Percentiles rank a stretch among this genome's conserved stretches.
Evolutionary conservation across 306 rosid species (phyloP).

Genomic region (Trifolium fragiferum): DNA sequence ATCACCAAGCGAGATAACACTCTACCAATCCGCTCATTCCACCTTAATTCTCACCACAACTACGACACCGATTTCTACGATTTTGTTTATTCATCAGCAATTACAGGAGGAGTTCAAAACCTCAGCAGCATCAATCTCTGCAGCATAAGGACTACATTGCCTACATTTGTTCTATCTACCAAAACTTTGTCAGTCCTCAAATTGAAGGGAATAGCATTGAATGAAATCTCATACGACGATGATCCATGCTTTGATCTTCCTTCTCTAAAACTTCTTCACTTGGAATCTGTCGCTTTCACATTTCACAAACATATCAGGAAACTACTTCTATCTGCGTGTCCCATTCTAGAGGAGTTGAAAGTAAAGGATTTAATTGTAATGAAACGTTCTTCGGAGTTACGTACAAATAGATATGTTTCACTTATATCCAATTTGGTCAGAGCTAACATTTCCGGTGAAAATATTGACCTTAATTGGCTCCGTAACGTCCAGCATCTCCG

Average conservation of each 20-base stretch:
- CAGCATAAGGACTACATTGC: neutral
- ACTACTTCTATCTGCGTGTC: neutral
- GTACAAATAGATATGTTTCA: neutral
- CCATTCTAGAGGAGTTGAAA: neutral
- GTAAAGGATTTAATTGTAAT: neutral
- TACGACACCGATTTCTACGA: no score
- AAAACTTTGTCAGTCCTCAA: neutral
- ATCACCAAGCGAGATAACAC: no score
- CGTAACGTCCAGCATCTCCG: neutral
- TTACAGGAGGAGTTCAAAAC: no score
- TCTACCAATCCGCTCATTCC: neutral
- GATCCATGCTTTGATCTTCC: conserved; percentile 9
- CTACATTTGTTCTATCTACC: neutral
- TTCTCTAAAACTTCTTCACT: neutral
- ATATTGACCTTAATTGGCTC: neutral
- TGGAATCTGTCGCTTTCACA: neutral
- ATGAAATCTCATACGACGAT: no score
- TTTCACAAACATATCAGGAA: fast-evolving
- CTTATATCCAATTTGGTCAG: neutral
- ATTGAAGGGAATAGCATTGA: neutral
- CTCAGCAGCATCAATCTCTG: no score
- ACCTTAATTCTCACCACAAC: no score
- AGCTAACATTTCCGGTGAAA: neutral
- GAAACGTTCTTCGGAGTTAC: neutral
- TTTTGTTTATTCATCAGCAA: no score